Evolutionary conservation across 2,329 filamentous ascomycete genomes (phyloP), one percentile per base, ranked within the genome.

Genomic region (Pleomassaria siparia): DNA sequence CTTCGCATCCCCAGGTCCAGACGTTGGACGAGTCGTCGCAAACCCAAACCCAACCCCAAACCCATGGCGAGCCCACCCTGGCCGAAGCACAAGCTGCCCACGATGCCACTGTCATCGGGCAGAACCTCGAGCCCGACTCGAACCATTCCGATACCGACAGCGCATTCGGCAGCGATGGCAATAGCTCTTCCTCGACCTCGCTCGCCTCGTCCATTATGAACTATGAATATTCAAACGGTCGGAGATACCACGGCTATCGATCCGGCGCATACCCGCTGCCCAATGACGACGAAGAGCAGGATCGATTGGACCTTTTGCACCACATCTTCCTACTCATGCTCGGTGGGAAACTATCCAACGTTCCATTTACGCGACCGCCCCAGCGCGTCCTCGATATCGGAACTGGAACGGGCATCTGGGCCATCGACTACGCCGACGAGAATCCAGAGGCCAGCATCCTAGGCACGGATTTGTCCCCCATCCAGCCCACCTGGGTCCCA

Each of bases 341-440:
- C 16, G 56, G 56, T 37, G 68, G 67, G 24, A 68, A 67, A 43
- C 65, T 72, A n/a, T 62, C 64, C 58, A 55, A 63, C 18, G 66
- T 65, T 12, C 69, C 68, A 15, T 46, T 70, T 9, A 26, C 37
- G n/a, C 15, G 10, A 13, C 16, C 48, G 13, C 57, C 59, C 4
- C 39, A 44, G 25, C 53, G 65, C 21, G 61, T 69, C 11, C 62
- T 71, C 20, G 67, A 71, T 51, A 51, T 76, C 4, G 72, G 72
- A 20, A 75, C 72, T 0, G 66, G 69, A 20, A 72, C 70, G 0
- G 69, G 70, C 26, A 71, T 72, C 32, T 72, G 70, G 70, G 66
- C 67, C 24, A 66, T 72, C 20, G 70, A 72, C 49, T 65, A 70
- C 43, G 70, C 66, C 20, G 69, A 71, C 47, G 60, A 66, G 50